phyloP scores from a whole-genome alignment of 2,329 filamentous ascomycete genomes.

The Nigrospora sphaerica region DNA sequence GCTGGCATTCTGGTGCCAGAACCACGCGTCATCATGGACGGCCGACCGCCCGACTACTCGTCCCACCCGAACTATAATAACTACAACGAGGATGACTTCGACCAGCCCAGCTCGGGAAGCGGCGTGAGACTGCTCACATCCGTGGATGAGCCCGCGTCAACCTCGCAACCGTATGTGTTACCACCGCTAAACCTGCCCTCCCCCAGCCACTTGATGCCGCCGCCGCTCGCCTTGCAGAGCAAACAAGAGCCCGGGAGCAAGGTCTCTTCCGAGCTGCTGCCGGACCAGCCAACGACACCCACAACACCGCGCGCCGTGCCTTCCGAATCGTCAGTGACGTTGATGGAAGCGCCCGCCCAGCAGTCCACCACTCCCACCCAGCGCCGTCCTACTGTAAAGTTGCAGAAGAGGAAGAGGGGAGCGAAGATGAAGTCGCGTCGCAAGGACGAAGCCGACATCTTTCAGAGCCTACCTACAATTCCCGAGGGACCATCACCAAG shows the following conservation, averaged over 20 bases:
- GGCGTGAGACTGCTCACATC: slow-evolving; percentile 55
- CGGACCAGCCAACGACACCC: too few species aligned
- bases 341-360: too few species aligned
- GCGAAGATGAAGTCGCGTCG: slow-evolving; percentile 17
- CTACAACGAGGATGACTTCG: slow-evolving; percentile 47
- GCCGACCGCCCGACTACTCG: slow-evolving; percentile 1
- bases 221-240: slow-evolving; percentile 16
- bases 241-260: slow-evolving; percentile 1
- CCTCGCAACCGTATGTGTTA: slow-evolving; percentile 47
- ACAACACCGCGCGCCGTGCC: too few species aligned
- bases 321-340: too few species aligned
- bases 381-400: slow-evolving; percentile 37
- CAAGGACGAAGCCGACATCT: slow-evolving; percentile 23
- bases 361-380: neutral
- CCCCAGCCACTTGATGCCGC: slow-evolving; percentile 12
- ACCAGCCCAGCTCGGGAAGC: slow-evolving; percentile 40
- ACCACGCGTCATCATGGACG: neutral
- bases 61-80: neutral
- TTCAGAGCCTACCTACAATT: slow-evolving; percentile 38
- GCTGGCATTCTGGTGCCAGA: too few species aligned
- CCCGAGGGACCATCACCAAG: slow-evolving; percentile 42
- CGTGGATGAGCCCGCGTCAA: slow-evolving; percentile 45
- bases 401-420: slow-evolving; percentile 35
- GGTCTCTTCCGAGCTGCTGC: too few species aligned
- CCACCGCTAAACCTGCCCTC: slow-evolving; percentile 13